phyloP scores from a whole-genome alignment of 192 early-diverging fungal species.

The Mortierella alpina region DNA sequence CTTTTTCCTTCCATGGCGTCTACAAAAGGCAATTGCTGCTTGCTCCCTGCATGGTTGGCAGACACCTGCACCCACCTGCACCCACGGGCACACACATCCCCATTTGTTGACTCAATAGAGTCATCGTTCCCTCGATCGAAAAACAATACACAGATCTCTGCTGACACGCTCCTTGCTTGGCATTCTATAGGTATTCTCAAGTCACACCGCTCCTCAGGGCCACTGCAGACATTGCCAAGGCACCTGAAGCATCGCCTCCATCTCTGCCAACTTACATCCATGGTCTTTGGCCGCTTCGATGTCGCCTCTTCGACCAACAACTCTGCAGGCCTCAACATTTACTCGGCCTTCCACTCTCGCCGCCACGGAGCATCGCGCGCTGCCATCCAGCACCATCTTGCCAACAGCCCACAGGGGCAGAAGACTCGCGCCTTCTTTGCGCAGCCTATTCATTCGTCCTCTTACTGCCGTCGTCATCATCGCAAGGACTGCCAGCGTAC shows the following conservation, averaged over 20 bases:
- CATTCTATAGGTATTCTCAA: conserved; percentile 46
- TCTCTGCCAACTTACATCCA: conserved; percentile 64
- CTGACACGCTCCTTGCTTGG: neutral
- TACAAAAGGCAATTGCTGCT: neutral
- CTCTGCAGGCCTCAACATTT: conserved; percentile 37
- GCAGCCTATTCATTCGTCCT: conserved; percentile 34
- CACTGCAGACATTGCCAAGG: conserved; percentile 48
- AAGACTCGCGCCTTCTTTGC: conserved; percentile 45
- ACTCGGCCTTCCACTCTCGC: conserved; percentile 38
- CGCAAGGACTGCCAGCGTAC: conserved; percentile 54
- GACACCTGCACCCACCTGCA: neutral
- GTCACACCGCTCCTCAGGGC: conserved; percentile 49
- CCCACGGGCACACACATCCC: neutral
- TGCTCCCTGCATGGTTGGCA: neutral
- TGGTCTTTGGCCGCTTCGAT: conserved; percentile 70
- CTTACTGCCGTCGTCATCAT: conserved; percentile 61
- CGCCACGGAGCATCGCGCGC: conserved; percentile 32
- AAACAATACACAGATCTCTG: neutral
- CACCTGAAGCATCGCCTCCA: conserved; percentile 64
- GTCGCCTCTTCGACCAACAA: conserved; percentile 48
- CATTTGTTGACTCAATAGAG: conserved; percentile 13
- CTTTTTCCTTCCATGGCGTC: neutral
- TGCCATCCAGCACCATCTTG: conserved; percentile 28
- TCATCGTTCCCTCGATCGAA: neutral
- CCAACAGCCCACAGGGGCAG: conserved; percentile 25